phyloP scores from a whole-genome alignment of 1,139 yeast species.

The Arxiozyma telluris region DNA sequence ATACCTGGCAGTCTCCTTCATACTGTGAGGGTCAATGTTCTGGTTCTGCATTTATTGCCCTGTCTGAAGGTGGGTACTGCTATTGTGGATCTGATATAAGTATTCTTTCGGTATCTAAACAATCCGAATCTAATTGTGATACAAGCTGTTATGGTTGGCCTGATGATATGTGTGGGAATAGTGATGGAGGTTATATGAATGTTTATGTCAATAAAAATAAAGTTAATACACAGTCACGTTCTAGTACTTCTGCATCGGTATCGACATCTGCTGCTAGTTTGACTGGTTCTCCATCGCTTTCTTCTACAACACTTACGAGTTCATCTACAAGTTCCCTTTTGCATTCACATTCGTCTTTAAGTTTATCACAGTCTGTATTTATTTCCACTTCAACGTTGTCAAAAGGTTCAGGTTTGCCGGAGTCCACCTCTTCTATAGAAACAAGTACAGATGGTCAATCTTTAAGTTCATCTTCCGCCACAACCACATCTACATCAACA shows the following conservation, averaged over 20 bases:
- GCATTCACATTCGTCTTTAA: not conserved
- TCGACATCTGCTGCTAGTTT: slow-evolving; percentile 4
- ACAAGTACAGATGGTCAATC: not conserved
- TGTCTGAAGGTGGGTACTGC: slow-evolving; percentile 45
- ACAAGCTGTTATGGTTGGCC: slow-evolving; percentile 49
- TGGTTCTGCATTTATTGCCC: slow-evolving; percentile 45
- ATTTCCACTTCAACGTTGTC: not conserved
- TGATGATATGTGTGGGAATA: slow-evolving; percentile 54
- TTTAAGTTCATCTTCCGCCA: not conserved
- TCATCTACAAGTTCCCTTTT: no score
- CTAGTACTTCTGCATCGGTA: not conserved
- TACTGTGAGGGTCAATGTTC: slow-evolving; percentile 43
- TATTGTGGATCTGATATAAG: slow-evolving; percentile 45
- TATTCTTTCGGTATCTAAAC: not conserved
- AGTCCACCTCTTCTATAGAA: not conserved
- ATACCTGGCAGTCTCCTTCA: slow-evolving; percentile 42
- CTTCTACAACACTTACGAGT: no score
- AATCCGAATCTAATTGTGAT: slow-evolving; percentile 36
- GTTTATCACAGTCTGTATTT: not conserved
- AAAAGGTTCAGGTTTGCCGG: not conserved
- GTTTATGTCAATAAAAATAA: slow-evolving; percentile 34
- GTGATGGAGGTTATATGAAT: slow-evolving; percentile 33
- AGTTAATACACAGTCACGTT: not conserved
- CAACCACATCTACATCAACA: slow-evolving; percentile 1
- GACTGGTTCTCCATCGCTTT: not conserved